These are phyloP conservation scores for Mimosa pudica DNA, from an alignment of 306 rosid genomes.

Conservation along the genomic window DNA sequence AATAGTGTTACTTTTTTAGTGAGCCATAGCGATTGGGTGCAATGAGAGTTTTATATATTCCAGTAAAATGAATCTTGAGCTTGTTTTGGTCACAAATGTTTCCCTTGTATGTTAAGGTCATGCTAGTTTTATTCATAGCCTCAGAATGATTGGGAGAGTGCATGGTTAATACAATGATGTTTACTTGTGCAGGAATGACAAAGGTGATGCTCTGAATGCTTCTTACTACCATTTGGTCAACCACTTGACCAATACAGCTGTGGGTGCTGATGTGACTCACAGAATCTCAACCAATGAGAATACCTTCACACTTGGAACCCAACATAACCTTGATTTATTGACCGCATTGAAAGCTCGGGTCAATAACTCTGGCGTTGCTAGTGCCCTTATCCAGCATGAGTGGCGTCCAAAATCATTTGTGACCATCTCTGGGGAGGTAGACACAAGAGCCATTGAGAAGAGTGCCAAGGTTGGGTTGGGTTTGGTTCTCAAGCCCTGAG, in stretches of 20 bases:
- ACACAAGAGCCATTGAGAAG: slow-evolving; percentile 86
- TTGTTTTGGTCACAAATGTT: slow-evolving; percentile 7
- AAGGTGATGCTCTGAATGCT: slow-evolving; percentile 61
- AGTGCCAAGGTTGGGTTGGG: slow-evolving; percentile 89
- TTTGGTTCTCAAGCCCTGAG: slow-evolving; percentile 90
- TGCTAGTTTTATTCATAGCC: neutral
- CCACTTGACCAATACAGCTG: slow-evolving; percentile 47
- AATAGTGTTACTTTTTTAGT: neutral
- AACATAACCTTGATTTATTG: slow-evolving; percentile 82
- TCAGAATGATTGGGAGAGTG: neutral
- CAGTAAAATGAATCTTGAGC: neutral
- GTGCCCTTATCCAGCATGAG: slow-evolving; percentile 94
- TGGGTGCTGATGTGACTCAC: slow-evolving; percentile 58
- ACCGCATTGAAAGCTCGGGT: slow-evolving; percentile 79
- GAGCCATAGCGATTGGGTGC: slow-evolving; percentile 2
- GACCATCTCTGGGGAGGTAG: slow-evolving; percentile 88
- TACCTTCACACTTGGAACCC: slow-evolving; percentile 74
- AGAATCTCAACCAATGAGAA: slow-evolving; percentile 74
- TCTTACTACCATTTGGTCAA: slow-evolving; percentile 43
- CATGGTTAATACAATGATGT: slow-evolving; percentile 1
- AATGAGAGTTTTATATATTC: neutral
- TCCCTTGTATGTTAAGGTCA: neutral
- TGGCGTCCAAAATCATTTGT: slow-evolving; percentile 96
- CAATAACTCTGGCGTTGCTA: slow-evolving; percentile 74
- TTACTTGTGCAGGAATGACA: slow-evolving; percentile 69